These are phyloP conservation scores for Microsporum audouinii DNA, from an alignment of 2,329 filamentous ascomycete species.

Conservation along the genomic window DNA sequence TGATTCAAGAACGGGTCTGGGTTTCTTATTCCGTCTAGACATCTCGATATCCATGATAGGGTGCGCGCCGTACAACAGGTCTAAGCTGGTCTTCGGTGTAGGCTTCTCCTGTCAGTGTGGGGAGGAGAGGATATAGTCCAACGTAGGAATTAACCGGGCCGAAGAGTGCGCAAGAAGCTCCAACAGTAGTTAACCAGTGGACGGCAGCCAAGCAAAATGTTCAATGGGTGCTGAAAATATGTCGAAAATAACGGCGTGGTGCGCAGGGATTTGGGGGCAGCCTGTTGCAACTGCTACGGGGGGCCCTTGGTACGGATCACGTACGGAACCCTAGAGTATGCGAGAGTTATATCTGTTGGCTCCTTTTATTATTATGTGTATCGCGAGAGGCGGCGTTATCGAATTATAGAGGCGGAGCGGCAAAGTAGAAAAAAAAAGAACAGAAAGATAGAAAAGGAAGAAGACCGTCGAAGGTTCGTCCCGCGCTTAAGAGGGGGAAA, in stretches of 20 bases:
- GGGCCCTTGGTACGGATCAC: too few species aligned
- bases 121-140: neutral
- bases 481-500: neutral
- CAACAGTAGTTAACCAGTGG: neutral
- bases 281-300: neutral
- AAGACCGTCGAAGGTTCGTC: neutral
- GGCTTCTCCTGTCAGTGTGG: neutral
- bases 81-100: neutral
- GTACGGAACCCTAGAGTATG: too few species aligned
- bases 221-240: neutral
- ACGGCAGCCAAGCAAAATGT: neutral
- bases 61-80: neutral
- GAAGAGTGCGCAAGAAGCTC: neutral
- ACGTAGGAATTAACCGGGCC: neutral
- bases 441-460: neutral
- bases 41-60: slow-evolving; percentile 55
- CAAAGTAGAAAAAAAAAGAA: too few species aligned
- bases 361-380: too few species aligned
- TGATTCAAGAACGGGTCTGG: slow-evolving; percentile 64
- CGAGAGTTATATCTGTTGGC: too few species aligned
- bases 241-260: neutral
- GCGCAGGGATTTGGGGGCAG: neutral
- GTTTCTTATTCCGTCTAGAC: slow-evolving; percentile 73
- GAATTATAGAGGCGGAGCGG: too few species aligned
- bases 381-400: too few species aligned